These are phyloP conservation scores for Begonia masoniana DNA, from an alignment of 306 rosid species.

Conservation along the genomic window DNA sequence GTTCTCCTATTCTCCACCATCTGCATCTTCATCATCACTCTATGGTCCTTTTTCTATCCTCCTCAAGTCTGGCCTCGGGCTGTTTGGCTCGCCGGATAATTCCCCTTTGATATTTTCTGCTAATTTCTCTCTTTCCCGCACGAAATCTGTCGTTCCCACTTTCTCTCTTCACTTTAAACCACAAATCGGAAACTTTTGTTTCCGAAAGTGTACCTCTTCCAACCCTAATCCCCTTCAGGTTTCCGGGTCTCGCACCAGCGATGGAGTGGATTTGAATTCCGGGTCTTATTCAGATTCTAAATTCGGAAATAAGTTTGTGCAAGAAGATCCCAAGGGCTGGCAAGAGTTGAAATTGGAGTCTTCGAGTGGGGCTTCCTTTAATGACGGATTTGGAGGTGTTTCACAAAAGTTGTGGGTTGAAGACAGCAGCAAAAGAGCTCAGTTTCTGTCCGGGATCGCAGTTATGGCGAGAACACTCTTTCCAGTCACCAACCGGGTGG, in stretches of 20 bases:
- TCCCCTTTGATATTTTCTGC: constrained; percentile 79
- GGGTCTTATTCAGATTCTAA: constrained; percentile 14
- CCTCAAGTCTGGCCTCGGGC: constrained; percentile 75
- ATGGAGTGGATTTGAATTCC: constrained; percentile 7
- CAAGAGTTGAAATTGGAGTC: constrained; percentile 67
- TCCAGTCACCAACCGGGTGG: constrained; percentile 37
- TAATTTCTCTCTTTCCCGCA: constrained; percentile 36
- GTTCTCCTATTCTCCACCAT: constrained; percentile 53
- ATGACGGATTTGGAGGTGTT: constrained; percentile 14
- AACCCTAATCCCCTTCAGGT: constrained; percentile 13
- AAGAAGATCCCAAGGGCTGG: constrained; percentile 37
- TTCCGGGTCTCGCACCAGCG: constrained; percentile 15
- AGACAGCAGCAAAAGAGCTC: constrained; percentile 22
- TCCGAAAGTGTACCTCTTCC: constrained; percentile 40
- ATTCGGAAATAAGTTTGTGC: constrained; percentile 23
- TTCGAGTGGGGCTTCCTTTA: constrained; percentile 11
- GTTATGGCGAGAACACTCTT: constrained; percentile 51
- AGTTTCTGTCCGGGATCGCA: constrained; percentile 32
- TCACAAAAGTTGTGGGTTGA: constrained; percentile 15
- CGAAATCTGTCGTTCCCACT: constrained; percentile 27
- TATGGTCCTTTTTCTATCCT: constrained; percentile 50
- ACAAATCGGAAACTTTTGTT: constrained; percentile 58
- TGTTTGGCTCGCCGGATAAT: constrained; percentile 50
- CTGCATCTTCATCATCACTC: constrained; percentile 48
- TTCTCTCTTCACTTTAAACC: constrained; percentile 73